Conservation (phyloP, 2,329 filamentous ascomycete genomes). For the Tympanopsis confertula region DNA sequence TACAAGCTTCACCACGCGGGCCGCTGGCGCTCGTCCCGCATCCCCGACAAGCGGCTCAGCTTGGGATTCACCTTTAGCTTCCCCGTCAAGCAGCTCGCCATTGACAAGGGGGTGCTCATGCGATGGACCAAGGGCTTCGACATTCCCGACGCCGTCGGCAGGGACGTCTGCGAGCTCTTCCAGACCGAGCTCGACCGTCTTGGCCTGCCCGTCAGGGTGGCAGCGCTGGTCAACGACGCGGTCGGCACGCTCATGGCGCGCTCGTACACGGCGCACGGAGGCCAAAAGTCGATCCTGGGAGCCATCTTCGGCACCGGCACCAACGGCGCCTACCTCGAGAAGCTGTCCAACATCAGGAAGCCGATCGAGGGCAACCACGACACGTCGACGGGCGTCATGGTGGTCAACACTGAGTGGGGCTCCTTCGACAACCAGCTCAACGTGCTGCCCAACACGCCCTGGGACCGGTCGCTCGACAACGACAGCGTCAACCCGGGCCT, state of each 20-base stretch:
- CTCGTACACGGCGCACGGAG: slow-evolving; percentile 68
- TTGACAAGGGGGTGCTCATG: slow-evolving; percentile 89
- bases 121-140: slow-evolving; percentile 99
- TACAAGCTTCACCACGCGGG: slow-evolving; percentile 62
- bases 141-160: slow-evolving; percentile 83
- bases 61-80: slow-evolving; percentile 99
- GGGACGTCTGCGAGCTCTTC: slow-evolving; percentile 85
- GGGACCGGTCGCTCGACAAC: slow-evolving; percentile 67
- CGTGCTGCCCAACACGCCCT: slow-evolving; percentile 74
- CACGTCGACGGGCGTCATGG: slow-evolving; percentile 78
- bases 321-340: slow-evolving; percentile 95
- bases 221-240: slow-evolving; percentile 92
- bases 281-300: slow-evolving; percentile 60
- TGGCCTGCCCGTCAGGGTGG: slow-evolving; percentile 80
- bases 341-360: slow-evolving; percentile 76
- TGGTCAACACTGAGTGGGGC: slow-evolving; percentile 97
- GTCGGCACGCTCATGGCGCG: slow-evolving; percentile 96
- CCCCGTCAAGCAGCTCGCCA: slow-evolving; percentile 83
- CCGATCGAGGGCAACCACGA: slow-evolving; percentile 61
- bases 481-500: slow-evolving; percentile 82
- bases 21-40: slow-evolving; percentile 46
- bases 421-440: slow-evolving; percentile 91
- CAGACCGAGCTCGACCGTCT: slow-evolving; percentile 83
- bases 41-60: slow-evolving; percentile 53
- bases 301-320: slow-evolving; percentile 97